These are phyloP conservation scores for Blastocystis sp. DNA, from an alignment of 352 stramenopile genomes.

Conservation along the genomic window DNA sequence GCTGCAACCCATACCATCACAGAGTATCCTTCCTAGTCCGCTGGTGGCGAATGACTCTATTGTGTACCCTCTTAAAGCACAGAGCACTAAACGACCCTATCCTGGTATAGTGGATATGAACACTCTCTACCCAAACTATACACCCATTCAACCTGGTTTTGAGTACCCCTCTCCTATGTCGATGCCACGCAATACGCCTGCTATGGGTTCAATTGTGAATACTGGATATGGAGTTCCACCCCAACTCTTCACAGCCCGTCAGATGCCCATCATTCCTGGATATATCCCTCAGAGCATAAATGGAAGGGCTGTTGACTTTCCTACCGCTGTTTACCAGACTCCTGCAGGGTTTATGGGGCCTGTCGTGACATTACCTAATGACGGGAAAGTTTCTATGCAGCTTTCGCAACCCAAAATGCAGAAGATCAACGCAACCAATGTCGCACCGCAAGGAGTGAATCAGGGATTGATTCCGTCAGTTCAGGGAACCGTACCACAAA, in stretches of 20 bases:
- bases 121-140: background rate
- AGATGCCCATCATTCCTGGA: background rate
- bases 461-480: background rate
- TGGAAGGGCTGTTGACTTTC: background rate
- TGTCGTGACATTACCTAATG: background rate
- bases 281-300: background rate
- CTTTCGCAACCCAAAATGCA: background rate
- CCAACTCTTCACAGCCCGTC: background rate
- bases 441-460: background rate
- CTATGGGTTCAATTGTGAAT: background rate
- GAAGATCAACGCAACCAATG: background rate
- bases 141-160: background rate
- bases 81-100: background rate
- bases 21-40: background rate
- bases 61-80: background rate
- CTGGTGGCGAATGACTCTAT: background rate
- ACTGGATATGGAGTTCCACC: background rate
- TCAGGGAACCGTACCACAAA: background rate
- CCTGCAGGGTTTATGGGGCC: background rate
- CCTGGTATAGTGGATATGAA: background rate
- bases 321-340: background rate
- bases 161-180: background rate
- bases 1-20: background rate
- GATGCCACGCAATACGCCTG: background rate
- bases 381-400: background rate